phyloP scores from a whole-genome alignment of 1,284 basidiomycete genomes.

The Rhodotorula sp. region DNA sequence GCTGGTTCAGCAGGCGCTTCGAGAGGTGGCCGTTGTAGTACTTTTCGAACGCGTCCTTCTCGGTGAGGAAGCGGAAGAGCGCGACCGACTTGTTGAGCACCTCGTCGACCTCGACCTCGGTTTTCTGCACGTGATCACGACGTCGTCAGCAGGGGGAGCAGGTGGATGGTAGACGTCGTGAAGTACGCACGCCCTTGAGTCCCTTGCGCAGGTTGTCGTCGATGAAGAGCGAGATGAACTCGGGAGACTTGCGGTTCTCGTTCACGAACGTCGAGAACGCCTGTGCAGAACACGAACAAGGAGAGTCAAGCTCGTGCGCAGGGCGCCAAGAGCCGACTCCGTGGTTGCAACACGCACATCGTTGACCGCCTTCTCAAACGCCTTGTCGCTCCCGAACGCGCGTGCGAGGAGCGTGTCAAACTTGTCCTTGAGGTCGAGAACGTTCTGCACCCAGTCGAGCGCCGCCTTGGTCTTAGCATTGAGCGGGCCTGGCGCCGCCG shows the following conservation, averaged over 20 bases:
- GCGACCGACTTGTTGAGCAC: conserved; percentile 93
- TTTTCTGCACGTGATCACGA: conserved; percentile 65
- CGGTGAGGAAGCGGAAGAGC: conserved; percentile 88
- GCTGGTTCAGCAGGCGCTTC: conserved; percentile 79
- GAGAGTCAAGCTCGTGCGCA: neutral
- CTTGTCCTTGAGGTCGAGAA: conserved; percentile 86
- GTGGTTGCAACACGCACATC: conserved; percentile 62
- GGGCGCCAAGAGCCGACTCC: neutral
- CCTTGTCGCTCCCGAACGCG: conserved; percentile 73
- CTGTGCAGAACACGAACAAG: conserved; percentile 53
- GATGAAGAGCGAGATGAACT: conserved; percentile 95
- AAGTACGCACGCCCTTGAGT: conserved; percentile 75
- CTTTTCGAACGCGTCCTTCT: conserved; percentile 97
- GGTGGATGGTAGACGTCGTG: neutral
- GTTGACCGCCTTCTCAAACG: conserved; percentile 80
- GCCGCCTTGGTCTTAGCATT: conserved; percentile 57
- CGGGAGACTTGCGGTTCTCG: conserved; percentile 79
- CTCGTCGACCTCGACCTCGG: conserved; percentile 83
- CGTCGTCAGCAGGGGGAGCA: conserved; percentile 11
- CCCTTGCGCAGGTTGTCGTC: conserved; percentile 97
- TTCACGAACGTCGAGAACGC: conserved; percentile 95
- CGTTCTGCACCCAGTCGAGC: conserved; percentile 91
- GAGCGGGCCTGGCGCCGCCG: conserved; percentile 50
- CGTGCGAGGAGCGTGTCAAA: conserved; percentile 75
- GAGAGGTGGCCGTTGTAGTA: conserved; percentile 98